Evolutionary conservation across 129 eudicot genomes (phyloP).

Genomic region (Rutidosis leptorrhynchoides): DNA sequence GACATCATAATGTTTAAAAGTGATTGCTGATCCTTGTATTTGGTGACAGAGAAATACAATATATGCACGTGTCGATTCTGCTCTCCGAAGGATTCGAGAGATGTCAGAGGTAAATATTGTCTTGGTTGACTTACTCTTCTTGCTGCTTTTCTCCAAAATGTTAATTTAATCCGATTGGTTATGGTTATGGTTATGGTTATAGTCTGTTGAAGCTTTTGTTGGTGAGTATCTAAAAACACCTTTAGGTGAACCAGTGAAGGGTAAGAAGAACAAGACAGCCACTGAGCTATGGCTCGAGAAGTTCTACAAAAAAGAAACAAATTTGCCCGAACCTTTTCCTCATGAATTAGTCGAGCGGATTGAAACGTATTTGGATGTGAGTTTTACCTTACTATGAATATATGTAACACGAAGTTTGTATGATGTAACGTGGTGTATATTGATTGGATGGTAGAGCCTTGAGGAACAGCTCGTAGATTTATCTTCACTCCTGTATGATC

Average conservation of each 20-base stretch:
- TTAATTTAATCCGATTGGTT: slow-evolving; percentile 13
- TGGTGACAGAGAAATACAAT: slow-evolving; percentile 81
- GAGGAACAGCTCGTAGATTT: slow-evolving; percentile 96
- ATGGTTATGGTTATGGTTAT: too few relatives aligned
- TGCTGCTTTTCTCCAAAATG: not conserved
- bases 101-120: slow-evolving; percentile 71
- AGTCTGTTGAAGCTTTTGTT: slow-evolving; percentile 72
- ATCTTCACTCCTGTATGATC: slow-evolving; percentile 83
- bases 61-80: slow-evolving; percentile 95
- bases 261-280: slow-evolving; percentile 78
- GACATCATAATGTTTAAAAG: not conserved
- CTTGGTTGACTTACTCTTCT: not conserved
- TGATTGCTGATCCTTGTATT: slow-evolving; percentile 7
- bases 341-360: slow-evolving; percentile 84
- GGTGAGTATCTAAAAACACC: slow-evolving; percentile 87
- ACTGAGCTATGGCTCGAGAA: slow-evolving; percentile 93
- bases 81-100: slow-evolving; percentile 88
- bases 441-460: slow-evolving; percentile 50
- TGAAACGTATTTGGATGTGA: slow-evolving; percentile 84
- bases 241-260: slow-evolving; percentile 94
- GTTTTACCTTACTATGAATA: slow-evolving; percentile 29
- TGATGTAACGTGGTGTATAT: not conserved
- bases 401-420: not conserved
- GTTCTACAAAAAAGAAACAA: slow-evolving; percentile 87
- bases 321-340: slow-evolving; percentile 94